Conservation (phyloP, 2,329 filamentous ascomycete species). For the Aspergillus sp. region DNA sequence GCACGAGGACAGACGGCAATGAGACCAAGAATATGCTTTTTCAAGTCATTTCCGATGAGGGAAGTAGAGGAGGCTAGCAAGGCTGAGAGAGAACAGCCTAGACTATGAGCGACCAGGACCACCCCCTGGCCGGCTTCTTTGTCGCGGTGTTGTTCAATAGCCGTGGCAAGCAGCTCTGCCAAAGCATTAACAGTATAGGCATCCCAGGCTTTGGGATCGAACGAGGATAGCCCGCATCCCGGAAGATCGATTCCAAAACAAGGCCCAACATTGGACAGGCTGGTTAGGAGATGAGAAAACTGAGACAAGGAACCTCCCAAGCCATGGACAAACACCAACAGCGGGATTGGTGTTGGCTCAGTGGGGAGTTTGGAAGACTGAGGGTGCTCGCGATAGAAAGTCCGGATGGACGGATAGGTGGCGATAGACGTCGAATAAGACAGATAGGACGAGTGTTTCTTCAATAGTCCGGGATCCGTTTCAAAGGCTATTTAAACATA, state of each 20-base stretch:
- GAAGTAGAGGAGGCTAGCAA: slow-evolving; percentile 64
- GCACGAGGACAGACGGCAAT: slow-evolving; percentile 79
- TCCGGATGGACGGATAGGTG: slow-evolving; percentile 72
- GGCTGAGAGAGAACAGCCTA: slow-evolving; percentile 78
- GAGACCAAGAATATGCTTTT: slow-evolving; percentile 67
- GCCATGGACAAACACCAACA: slow-evolving; percentile 89
- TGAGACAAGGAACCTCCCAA: slow-evolving; percentile 89
- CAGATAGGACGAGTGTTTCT: slow-evolving; percentile 68
- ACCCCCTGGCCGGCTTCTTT: slow-evolving; percentile 65
- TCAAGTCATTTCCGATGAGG: slow-evolving; percentile 52
- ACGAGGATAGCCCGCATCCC: slow-evolving; percentile 79
- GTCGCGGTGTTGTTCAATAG: slow-evolving; percentile 72
- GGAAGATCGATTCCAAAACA: slow-evolving; percentile 88
- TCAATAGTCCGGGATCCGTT: slow-evolving; percentile 76
- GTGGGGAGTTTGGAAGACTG: slow-evolving; percentile 78
- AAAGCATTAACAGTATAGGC: slow-evolving; percentile 79
- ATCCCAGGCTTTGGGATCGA: slow-evolving; percentile 66
- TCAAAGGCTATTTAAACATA: slow-evolving; percentile 24
- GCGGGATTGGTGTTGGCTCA: slow-evolving; percentile 69
- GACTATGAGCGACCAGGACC: slow-evolving; percentile 81
- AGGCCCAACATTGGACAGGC: slow-evolving; percentile 76
- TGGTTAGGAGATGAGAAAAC: slow-evolving; percentile 76
- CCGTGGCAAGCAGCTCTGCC: slow-evolving; percentile 67
- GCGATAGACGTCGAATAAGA: slow-evolving; percentile 69
- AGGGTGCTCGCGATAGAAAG: slow-evolving; percentile 79